phyloP scores from a whole-genome alignment of 83 land plant genomes.

The Diphasiastrum complanatum region DNA sequence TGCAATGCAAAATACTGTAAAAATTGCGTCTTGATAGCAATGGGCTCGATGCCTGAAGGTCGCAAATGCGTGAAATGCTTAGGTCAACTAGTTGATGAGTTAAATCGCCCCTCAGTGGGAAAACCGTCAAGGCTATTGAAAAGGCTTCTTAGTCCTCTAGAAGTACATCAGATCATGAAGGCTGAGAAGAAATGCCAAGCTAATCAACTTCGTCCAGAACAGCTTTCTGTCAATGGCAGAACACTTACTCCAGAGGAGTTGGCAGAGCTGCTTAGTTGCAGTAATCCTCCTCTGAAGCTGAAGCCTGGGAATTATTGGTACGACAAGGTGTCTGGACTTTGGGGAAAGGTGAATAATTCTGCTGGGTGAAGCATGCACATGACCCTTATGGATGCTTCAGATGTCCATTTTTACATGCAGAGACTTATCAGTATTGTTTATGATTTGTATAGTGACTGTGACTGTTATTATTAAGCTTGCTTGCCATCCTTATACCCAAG shows the following conservation, averaged over 20 bases:
- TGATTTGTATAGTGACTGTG: too few relatives aligned
- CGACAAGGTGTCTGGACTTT: conserved; percentile 9
- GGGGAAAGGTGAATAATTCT: conserved; percentile 13
- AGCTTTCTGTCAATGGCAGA: conserved; percentile 2
- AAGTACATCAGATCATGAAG: conserved; percentile 11
- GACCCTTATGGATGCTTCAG: too few relatives aligned
- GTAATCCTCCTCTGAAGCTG: conserved; percentile 14
- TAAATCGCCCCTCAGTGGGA: neutral
- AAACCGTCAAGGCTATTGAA: conserved; percentile 7
- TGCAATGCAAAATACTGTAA: too few relatives aligned
- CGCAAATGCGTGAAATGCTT: conserved; percentile 5
- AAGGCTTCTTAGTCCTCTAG: conserved; percentile 14
- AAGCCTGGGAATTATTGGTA: conserved; percentile 15
- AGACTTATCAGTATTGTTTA: too few relatives aligned
- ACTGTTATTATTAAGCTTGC: too few relatives aligned
- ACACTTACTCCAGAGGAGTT: neutral
- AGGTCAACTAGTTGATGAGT: conserved; percentile 3
- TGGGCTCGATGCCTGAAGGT: conserved; percentile 16
- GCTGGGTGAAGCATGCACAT: too few relatives aligned
- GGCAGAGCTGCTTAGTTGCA: conserved; percentile 9
- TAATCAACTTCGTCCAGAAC: too few relatives aligned
- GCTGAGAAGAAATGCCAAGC: conserved; percentile 9
- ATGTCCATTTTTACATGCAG: too few relatives aligned
- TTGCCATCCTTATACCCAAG: too few relatives aligned
- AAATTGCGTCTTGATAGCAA: conserved; percentile 8